Conservation (phyloP, 2,329 filamentous ascomycete genomes). For the Bipolaris zeicola region DNA sequence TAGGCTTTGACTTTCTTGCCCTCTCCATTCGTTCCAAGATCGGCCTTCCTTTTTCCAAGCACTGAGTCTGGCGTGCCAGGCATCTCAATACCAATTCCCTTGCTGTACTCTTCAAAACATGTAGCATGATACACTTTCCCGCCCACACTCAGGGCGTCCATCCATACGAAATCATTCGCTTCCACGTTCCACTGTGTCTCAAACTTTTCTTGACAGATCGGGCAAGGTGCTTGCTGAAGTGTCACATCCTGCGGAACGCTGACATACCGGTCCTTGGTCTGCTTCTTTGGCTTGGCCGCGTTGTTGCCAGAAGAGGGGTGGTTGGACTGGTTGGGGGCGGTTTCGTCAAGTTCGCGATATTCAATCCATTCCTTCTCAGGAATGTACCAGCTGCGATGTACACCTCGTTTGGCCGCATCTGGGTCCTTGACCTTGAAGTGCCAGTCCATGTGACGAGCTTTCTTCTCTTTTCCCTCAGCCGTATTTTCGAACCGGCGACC, state of each 20-base stretch:
- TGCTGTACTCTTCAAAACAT: conserved; percentile 73
- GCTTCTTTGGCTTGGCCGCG: conserved; percentile 53
- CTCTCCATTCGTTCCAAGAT: conserved; percentile 29
- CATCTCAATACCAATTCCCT: conserved; percentile 38
- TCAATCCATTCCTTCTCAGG: conserved; percentile 95
- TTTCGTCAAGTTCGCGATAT: conserved; percentile 78
- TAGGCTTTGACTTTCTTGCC: conserved; percentile 42
- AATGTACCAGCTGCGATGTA: conserved; percentile 94
- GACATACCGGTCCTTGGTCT: conserved; percentile 72
- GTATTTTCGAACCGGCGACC: conserved; percentile 83
- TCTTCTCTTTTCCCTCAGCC: conserved; percentile 79
- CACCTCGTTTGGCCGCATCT: conserved; percentile 82
- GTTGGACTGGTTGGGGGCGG: conserved; percentile 43
- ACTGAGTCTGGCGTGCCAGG: conserved; percentile 46
- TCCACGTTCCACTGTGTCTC: conserved; percentile 91
- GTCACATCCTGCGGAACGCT: conserved; percentile 79
- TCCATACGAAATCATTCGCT: conserved; percentile 96
- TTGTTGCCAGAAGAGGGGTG: conserved; percentile 42
- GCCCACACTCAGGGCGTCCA: conserved; percentile 80
- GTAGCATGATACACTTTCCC: conserved; percentile 85
- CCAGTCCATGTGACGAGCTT: conserved; percentile 95
- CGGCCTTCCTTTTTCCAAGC: conserved; percentile 46
- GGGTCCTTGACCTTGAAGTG: conserved; percentile 93
- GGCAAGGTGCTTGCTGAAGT: conserved; percentile 78
- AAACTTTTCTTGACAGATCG: conserved; percentile 95